Conservation (phyloP, 805 yeast genomes). For the Debaryomyces tyrocola region DNA sequence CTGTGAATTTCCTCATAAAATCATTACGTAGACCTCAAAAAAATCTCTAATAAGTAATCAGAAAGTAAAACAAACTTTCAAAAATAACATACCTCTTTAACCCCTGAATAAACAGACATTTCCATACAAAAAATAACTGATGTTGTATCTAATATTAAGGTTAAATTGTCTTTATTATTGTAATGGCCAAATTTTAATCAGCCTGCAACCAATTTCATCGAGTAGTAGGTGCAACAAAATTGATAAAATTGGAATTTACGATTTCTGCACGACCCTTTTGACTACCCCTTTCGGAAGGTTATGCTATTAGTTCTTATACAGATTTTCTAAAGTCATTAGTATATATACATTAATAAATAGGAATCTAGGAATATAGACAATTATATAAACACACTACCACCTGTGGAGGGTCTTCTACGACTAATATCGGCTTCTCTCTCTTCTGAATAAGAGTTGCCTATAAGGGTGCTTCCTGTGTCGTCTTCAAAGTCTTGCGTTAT, state of each 20-base stretch:
- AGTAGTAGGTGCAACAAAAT: constrained; percentile 4
- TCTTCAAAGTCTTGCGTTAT: not conserved
- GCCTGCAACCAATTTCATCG: constrained; percentile 5
- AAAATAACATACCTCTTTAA: not conserved
- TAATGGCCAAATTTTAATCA: not conserved
- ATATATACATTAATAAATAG: not conserved
- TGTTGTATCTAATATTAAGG: not conserved
- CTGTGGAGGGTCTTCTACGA: constrained; percentile 15
- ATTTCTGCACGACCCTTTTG: not conserved
- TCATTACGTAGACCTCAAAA: not conserved
- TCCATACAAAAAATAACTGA: not conserved
- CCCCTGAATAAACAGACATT: not conserved
- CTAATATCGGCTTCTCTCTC: not conserved
- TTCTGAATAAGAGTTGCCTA: not conserved
- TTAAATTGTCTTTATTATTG: not conserved
- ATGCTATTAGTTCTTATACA: not conserved
- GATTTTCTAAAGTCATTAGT: not conserved
- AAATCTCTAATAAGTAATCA: not conserved
- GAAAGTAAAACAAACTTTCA: not conserved
- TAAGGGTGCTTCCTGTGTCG: not conserved
- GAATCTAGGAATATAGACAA: not conserved
- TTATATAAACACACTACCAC: constrained; percentile 9
- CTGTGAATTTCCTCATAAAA: too few species aligned
- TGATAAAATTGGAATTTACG: constrained; percentile 1
- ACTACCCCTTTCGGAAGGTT: not conserved